phyloP scores from a whole-genome alignment of 768 basidiomycete species.

The Symmetrospora coprosmae region DNA sequence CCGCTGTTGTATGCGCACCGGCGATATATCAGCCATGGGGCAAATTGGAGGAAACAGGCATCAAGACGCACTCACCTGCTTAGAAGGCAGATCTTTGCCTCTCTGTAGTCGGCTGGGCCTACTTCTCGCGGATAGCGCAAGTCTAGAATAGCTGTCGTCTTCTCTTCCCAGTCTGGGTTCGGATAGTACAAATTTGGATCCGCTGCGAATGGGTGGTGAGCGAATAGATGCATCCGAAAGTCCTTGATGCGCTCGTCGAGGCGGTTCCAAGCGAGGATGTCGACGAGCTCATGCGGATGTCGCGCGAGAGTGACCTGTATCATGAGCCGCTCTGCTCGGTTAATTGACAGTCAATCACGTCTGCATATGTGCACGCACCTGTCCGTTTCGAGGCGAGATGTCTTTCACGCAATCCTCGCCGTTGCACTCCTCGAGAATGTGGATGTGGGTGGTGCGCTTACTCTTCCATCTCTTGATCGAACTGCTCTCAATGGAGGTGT shows the following conservation, averaged over 20 bases:
- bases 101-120: slow-evolving; percentile 3
- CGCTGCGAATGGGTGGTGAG: not conserved
- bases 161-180: not conserved
- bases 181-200: not conserved
- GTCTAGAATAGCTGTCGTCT: not conserved
- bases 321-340: no score
- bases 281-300: slow-evolving; percentile 13
- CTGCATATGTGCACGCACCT: not conserved
- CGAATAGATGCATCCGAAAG: slow-evolving; percentile 14
- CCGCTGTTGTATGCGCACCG: not conserved
- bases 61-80: slow-evolving; percentile 7
- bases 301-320: slow-evolving; percentile 10
- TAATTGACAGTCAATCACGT: not conserved
- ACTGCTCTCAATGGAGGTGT: not conserved
- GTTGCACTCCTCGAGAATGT: slow-evolving; percentile 1
- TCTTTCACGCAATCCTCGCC: not conserved
- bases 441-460: not conserved
- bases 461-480: not conserved
- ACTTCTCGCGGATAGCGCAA: not conserved
- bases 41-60: no score
- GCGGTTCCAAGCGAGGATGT: not conserved
- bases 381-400: not conserved
- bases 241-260: not conserved
- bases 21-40: no score
- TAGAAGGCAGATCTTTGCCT: slow-evolving; percentile 6